Percentiles rank a stretch among this genome's conserved stretches.
These are phyloP conservation scores for Fusarium xylarioides DNA, from an alignment of 2,329 filamentous ascomycete species.

Conservation along the genomic window DNA sequence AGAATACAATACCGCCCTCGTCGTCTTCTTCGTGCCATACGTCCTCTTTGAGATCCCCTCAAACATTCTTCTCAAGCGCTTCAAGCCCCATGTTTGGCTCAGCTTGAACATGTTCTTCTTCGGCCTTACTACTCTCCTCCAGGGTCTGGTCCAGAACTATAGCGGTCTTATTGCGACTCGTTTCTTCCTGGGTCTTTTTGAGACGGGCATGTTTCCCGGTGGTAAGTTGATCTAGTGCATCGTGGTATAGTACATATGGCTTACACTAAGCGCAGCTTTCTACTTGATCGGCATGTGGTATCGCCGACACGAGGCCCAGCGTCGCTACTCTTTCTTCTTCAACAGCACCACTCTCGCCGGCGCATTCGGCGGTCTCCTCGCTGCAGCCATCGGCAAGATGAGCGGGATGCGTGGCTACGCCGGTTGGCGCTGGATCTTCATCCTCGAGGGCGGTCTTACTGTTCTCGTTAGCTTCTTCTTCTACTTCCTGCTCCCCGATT, in stretches of 20 bases:
- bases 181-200: constrained; percentile 84
- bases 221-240: constrained; percentile 37
- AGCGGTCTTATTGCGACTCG: constrained; percentile 78
- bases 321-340: constrained; percentile 95
- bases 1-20: constrained; percentile 79
- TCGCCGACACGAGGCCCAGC: constrained; percentile 84
- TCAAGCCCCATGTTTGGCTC: constrained; percentile 73
- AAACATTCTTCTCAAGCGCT: constrained; percentile 71
- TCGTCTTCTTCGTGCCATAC: constrained; percentile 86
- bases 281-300: constrained; percentile 92
- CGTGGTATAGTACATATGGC: constrained; percentile 49
- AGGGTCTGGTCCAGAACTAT: constrained; percentile 83
- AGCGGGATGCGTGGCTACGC: constrained; percentile 71
- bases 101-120: constrained; percentile 87
- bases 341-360: constrained; percentile 80
- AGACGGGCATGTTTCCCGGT: constrained; percentile 75
- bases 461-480: constrained; percentile 68
- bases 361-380: constrained; percentile 86
- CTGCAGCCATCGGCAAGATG: constrained; percentile 91
- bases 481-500: constrained; percentile 76
- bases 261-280: constrained; percentile 54
- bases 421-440: constrained; percentile 86
- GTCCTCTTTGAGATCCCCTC: constrained; percentile 76
- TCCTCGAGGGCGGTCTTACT: constrained; percentile 76
- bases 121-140: constrained; percentile 76